These are phyloP conservation scores for Mortierella sp. DNA, from an alignment of 371 early-diverging fungal species.

Conservation along the genomic window DNA sequence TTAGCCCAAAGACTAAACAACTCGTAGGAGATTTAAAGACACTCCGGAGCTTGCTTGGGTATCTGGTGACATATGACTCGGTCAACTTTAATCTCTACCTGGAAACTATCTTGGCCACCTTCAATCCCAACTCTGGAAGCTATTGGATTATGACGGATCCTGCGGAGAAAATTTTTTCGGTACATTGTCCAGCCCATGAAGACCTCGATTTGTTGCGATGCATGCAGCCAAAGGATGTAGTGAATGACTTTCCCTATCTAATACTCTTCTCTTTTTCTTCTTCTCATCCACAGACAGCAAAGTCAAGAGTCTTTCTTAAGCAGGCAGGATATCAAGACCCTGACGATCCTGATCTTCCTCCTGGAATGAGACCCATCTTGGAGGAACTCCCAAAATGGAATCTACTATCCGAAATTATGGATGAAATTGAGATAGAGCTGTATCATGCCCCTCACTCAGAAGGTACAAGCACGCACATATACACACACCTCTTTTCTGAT, in stretches of 20 bases:
- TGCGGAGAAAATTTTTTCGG: constrained; percentile 77
- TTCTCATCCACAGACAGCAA: constrained; percentile 57
- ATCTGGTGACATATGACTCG: constrained; percentile 86
- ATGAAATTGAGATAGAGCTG: constrained; percentile 79
- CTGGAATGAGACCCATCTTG: constrained; percentile 72
- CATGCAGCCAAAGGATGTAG: not conserved
- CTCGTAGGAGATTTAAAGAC: constrained; percentile 80
- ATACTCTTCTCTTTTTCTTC: not conserved
- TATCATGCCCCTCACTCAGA: constrained; percentile 33
- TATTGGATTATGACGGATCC: constrained; percentile 88
- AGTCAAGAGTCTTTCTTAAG: constrained; percentile 71
- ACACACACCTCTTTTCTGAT: too few species aligned
- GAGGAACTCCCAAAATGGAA: constrained; percentile 96
- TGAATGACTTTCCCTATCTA: not conserved
- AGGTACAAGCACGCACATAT: constrained; percentile 54
- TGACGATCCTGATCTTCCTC: constrained; percentile 64
- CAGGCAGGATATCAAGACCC: constrained; percentile 52
- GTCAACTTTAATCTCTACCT: constrained; percentile 89
- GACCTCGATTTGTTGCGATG: too few species aligned
- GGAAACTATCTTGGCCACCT: constrained; percentile 80
- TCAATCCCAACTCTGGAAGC: constrained; percentile 53
- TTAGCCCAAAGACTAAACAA: constrained; percentile 78
- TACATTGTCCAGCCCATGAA: constrained; percentile 26
- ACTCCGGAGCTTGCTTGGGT: constrained; percentile 77
- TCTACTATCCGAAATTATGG: constrained; percentile 72